Evolutionary conservation across 441 rosid species (phyloP), one percentile per base, ranked within the genome.

Genomic region (Caryocar brasiliense): DNA sequence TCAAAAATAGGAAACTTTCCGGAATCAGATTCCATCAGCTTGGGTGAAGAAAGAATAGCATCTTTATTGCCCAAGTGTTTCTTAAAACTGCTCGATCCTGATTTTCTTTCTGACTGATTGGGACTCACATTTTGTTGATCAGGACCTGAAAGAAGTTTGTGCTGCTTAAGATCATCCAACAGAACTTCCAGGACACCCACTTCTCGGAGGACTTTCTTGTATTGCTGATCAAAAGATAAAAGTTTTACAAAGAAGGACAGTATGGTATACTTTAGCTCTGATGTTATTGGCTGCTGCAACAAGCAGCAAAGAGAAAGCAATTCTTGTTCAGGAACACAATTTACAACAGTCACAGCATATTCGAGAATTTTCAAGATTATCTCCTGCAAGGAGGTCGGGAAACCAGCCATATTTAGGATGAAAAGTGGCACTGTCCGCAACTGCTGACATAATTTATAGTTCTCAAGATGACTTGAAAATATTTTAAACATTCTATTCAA

Each of bases 271-370:
- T 95, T 95, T 59, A 95, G 61, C 40, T 87, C 89, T 47, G 98
- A 74, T 53, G 95, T 66, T 47, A 91, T 85, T 48, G 88, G 85
- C 61, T 91, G 99, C 79, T 95, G 99, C 82, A 95, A 65, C 58
- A 95, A 81, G 84, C 97, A 95, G 73, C 98, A 91, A 40, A 95
- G 88, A 25, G 99, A 91, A 66, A 95, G 81, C 70, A 95, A 58
- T 67, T 95, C 99, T 69, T 95, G 99, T 76, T 95, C 99, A 26
- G 99, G 99, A 58, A 95, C 79, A 63, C 99, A 95, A 72, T 87
- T 95, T 66, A 85, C 95, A 51, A 95, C 98, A 40, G 99, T 95
- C 55, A 91, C 99, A 45, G 99, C 98, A 70, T 91, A 95, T 64
- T 91, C 98, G 65, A 95, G 97, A 74, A 95, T 95, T 78, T 91